Percentiles rank a stretch among this genome's conserved stretches.
These are phyloP conservation scores for Orbilia oligospora DNA, from an alignment of 2,329 filamentous ascomycete genomes.

Conservation along the genomic window DNA sequence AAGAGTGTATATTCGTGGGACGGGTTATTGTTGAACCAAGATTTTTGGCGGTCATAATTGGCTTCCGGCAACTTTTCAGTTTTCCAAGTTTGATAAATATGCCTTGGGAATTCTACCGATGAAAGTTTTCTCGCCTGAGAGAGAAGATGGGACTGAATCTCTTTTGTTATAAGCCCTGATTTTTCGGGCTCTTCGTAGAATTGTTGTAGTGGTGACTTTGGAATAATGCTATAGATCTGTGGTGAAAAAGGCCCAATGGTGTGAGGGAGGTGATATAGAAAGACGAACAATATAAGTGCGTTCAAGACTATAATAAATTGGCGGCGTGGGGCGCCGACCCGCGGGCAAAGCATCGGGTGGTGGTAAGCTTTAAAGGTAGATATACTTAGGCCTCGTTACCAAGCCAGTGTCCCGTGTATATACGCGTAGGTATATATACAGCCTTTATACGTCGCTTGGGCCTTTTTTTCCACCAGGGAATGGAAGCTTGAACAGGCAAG, in stretches of 20 bases:
- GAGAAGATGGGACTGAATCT: conserved; percentile 20
- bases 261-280: conserved; percentile 21
- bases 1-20: conserved; percentile 24
- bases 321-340: conserved; percentile 7
- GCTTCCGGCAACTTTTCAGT: background rate
- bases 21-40: conserved; percentile 26
- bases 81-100: conserved; percentile 42
- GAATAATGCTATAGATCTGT: too few species aligned
- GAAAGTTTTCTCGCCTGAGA: conserved; percentile 19
- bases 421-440: too few species aligned
- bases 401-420: background rate
- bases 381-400: background rate
- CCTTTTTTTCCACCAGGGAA: background rate
- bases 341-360: conserved; percentile 10
- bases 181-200: conserved; percentile 14
- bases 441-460: background rate
- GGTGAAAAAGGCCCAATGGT: background rate
- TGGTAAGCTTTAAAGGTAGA: too few species aligned
- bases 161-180: background rate
- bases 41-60: conserved; percentile 13
- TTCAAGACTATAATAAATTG: conserved; percentile 13
- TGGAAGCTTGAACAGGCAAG: background rate
- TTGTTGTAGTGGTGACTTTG: background rate
- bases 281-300: conserved; percentile 1
- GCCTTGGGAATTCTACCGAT: conserved; percentile 22